A percentile compares a stretch with the other conserved stretches of the same genome.
Evolutionary conservation across 2,329 filamentous ascomycete species (phyloP).

Genomic region (Remersonia thermophila): DNA sequence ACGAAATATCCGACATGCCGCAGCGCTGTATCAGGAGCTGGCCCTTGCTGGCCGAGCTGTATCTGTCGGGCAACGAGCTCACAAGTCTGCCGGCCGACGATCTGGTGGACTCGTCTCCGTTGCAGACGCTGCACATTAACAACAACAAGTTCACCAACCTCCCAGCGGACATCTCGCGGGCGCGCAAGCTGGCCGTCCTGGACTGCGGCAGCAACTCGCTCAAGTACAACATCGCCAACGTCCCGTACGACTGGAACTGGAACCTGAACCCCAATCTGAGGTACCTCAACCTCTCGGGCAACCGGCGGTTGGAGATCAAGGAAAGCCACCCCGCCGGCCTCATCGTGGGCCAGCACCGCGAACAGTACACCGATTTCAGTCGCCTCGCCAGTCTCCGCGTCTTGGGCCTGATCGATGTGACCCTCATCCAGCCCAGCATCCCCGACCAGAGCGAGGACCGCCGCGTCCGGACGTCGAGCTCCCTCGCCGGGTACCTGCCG

Average conservation of each 20-base stretch:
- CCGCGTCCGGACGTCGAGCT: conserved; percentile 93
- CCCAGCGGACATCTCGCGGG: conserved; percentile 87
- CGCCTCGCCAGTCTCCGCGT: conserved; percentile 73
- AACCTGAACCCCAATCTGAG: conserved; percentile 93
- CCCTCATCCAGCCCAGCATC: conserved; percentile 81
- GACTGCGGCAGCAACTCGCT: conserved; percentile 91
- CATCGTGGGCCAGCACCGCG: conserved; percentile 42
- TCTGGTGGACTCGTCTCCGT: conserved; percentile 73
- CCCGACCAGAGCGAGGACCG: conserved; percentile 92
- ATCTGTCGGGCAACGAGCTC: conserved; percentile 88
- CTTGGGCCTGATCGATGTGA: conserved; percentile 94
- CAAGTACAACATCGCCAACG: conserved; percentile 98
- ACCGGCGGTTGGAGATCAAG: conserved; percentile 89
- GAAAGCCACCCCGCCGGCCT: conserved; percentile 41
- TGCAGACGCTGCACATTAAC: conserved; percentile 90
- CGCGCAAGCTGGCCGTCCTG: conserved; percentile 79
- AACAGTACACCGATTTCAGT: conserved; percentile 78
- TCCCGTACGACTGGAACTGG: conserved; percentile 99
- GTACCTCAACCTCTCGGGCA: conserved; percentile 92
- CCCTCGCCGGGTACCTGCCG: conserved; percentile 74
- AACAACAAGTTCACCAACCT: conserved; percentile 96
- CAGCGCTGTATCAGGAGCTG: conserved; percentile 78
- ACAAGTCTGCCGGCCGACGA: conserved; percentile 88
- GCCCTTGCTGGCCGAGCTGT: conserved; percentile 82
- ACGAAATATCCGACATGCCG: conserved; percentile 85